Evolutionary conservation across 805 yeast genomes (phyloP), one percentile per base, ranked within the genome.

Genomic region (Metschnikowia shivogae): DNA sequence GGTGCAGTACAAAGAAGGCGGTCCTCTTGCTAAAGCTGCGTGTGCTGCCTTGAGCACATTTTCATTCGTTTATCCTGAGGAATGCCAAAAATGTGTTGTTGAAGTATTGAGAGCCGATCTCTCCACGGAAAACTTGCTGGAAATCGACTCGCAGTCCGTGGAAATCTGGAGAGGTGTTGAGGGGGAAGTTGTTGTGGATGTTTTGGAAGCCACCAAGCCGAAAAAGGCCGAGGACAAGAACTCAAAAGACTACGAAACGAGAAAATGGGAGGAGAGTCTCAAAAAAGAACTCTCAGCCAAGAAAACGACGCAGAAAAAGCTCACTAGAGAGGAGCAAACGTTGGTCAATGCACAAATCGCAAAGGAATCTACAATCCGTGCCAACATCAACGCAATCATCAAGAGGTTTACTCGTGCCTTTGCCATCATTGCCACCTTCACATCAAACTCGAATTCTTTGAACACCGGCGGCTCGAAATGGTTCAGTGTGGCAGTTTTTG

Each of bases 231-330:
- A 80, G 11, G 79, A 80, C 58, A 87, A 86, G 60, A 87, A 87
- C 60, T 69, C 87, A 1, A 89, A 83, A 59, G 96, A 89, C 57
- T 88, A 88, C 56, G 95, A 85, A 56, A 85, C 90, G 2, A 68
- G 78, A 47, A 81, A 87, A 61, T 92, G 98, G 98, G 99, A 93
- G 60, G 89, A 84, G 54, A 77, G 78, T 42, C 76, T 93, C 28
- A 80, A 92, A 56, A 80, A 81, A 50, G 92, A 89, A 57, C 71
- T 89, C 31, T 82, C 84, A 1, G 72, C 73, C 43, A 81, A 81
- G 60, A 73, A 76, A 50, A 54, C 59, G n/a, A 58, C 58, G 8
- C 82, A 76, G 63, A 81, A 75, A 63, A 86, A 85, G 57, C 68
- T 83, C 34, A 75, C 95, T 3, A 84, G 81, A 52, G 97, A 90